Evolutionary conservation across 2,329 filamentous ascomycete species (phyloP).

Genomic region (Camillea tinctor): DNA sequence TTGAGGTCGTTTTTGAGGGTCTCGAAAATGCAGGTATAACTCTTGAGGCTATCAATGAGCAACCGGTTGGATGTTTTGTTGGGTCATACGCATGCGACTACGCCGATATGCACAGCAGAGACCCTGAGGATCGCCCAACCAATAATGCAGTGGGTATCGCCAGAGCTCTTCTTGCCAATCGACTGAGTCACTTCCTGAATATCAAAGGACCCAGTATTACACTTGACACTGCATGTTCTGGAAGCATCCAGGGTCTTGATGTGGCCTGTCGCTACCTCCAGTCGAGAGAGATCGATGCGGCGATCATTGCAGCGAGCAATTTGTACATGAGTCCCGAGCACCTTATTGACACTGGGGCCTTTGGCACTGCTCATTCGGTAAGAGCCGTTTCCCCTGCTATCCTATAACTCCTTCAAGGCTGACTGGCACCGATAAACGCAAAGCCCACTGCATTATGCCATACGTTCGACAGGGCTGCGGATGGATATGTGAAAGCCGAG

Average conservation of each 20-base stretch:
- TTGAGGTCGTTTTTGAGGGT: constrained; percentile 31
- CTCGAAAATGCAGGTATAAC: constrained; percentile 29
- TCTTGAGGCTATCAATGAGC: constrained; percentile 13
- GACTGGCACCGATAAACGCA: not conserved
- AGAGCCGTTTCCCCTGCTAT: constrained; percentile 1
- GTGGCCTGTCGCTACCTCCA: constrained; percentile 3
- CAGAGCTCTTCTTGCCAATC: constrained; percentile 30
- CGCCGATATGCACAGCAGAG: constrained; percentile 17
- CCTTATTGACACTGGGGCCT: constrained; percentile 12
- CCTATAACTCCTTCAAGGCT: not conserved
- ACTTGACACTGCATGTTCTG: constrained; percentile 9
- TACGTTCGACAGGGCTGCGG: constrained; percentile 39
- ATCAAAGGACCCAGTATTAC: constrained; percentile 26
- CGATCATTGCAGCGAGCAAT: constrained; percentile 31
- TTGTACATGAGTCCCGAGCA: constrained; percentile 32
- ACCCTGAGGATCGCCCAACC: constrained; percentile 19
- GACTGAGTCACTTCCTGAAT: constrained; percentile 35
- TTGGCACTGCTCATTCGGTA: constrained; percentile 12
- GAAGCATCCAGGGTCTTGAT: constrained; percentile 7
- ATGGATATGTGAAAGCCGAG: constrained; percentile 48
- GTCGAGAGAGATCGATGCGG: constrained; percentile 21
- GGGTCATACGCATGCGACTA: constrained; percentile 24
- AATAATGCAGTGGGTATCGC: constrained; percentile 18
- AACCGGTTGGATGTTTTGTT: constrained; percentile 21
- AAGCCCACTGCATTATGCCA: constrained; percentile 23